Percentiles rank a stretch among this genome's conserved stretches.
These are phyloP conservation scores for Closterium sp. DNA, from an alignment of 139 green algal genomes.

Conservation along the genomic window DNA sequence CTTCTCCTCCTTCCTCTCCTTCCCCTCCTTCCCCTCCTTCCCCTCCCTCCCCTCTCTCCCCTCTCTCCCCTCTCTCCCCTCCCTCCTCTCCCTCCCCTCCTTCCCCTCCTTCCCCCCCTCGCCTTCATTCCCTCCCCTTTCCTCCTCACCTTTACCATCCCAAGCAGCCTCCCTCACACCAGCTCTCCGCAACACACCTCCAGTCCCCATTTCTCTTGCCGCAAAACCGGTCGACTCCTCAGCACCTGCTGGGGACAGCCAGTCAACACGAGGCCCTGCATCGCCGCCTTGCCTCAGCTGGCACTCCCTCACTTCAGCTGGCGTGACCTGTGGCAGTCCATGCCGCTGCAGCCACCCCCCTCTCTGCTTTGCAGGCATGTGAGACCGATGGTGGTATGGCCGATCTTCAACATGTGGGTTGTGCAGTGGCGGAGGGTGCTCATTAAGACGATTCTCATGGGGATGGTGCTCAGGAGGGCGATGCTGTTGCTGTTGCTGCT, in stretches of 20 bases:
- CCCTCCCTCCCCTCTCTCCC: neutral
- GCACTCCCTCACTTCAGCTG: neutral
- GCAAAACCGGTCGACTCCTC: neutral
- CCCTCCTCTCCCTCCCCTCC: neutral
- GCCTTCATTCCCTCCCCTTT: too few relatives aligned
- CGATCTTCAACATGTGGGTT: neutral
- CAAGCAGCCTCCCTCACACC: too few relatives aligned
- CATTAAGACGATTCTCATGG: too few relatives aligned
- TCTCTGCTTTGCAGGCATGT: neutral
- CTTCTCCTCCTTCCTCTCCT: neutral
- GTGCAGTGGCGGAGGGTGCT: too few relatives aligned
- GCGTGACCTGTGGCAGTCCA: neutral
- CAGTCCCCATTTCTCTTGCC: too few relatives aligned
- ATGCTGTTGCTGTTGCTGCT: conserved; percentile 5
- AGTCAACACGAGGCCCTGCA: neutral
- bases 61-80: neutral
- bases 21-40: too few relatives aligned
- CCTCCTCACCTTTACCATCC: too few relatives aligned
- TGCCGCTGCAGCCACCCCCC: neutral
- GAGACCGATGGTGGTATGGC: neutral
- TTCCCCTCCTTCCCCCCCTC: neutral
- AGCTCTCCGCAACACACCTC: too few relatives aligned
- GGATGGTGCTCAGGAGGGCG: neutral
- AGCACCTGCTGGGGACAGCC: neutral
- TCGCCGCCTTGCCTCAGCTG: neutral